phyloP scores from a whole-genome alignment of 139 green algal genomes.

The Chlorella sp. region DNA sequence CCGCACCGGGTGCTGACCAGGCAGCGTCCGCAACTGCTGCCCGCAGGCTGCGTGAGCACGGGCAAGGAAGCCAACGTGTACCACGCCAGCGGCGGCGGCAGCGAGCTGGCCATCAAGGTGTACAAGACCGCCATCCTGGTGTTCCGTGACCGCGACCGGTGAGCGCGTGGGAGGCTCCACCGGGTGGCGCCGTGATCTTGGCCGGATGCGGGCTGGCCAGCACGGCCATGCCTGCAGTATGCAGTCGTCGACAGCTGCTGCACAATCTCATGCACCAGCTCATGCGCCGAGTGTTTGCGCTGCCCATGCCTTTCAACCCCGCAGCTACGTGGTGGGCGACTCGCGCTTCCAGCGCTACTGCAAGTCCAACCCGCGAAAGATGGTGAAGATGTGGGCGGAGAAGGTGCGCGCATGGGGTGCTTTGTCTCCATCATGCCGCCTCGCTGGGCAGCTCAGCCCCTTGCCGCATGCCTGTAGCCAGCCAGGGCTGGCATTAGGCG shows the following conservation, averaged over 20 bases:
- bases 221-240: not conserved
- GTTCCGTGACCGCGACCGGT: conserved; percentile 95
- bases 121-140: conserved; percentile 99
- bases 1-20: no score
- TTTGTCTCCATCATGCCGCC: no score
- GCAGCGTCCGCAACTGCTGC: no score
- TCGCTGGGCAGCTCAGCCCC: no score
- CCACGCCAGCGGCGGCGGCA: conserved; percentile 67
- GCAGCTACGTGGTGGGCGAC: conserved; percentile 96
- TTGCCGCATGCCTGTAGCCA: no score
- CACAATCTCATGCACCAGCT: no score
- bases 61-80: conserved; percentile 99
- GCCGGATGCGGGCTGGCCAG: no score
- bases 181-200: not conserved
- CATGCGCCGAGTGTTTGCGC: no score
- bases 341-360: conserved; percentile 95
- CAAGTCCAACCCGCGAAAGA: conserved; percentile 97
- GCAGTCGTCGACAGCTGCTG: not conserved
- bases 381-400: conserved; percentile 99
- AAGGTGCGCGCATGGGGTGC: conserved; percentile 60
- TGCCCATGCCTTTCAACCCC: no score
- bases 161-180: not conserved
- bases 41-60: conserved; percentile 85
- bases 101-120: conserved; percentile 96
- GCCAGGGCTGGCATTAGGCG: no score